Evolutionary conservation across 164 flowering plant genomes (phyloP), one percentile per base, ranked within the genome.

Genomic region (Chloranthus sessilifolius): DNA sequence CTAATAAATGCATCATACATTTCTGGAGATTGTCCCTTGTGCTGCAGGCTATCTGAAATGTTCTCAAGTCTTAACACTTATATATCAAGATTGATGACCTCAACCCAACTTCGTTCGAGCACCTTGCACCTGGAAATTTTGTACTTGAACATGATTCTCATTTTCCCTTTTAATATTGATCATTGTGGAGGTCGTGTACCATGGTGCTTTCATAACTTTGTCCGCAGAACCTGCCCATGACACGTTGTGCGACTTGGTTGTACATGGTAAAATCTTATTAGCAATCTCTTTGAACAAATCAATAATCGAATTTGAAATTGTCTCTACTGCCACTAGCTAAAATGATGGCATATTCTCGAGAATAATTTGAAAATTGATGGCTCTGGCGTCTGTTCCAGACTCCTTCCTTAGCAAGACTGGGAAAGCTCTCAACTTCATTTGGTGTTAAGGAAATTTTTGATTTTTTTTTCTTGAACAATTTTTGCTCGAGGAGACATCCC

Each of bases 1-100:
- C 10, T 16, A 19, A 20, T 43, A 33, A 25, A 36, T 10, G 30
- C 30, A 14, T 7, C 34, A 20, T 50, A 43, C 36, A 50, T 27
- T 28, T 50, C 30, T 11, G 36, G 51, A 44, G 22, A 39, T 41
- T 59, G 26, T 45, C 20, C 38, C 51, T 36, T 50, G 14, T 51
- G 50, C 25, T 51, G 62, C 62, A 50, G 56, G 62, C 15, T 39
- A n/a, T 37, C 29, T 40, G 27, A 36, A 23, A 42, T 37, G 47
- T 30, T 58, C 56, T 50, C 9, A 45, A n/a, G n/a, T n/a, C n/a
- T n/a, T n/a, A n/a, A n/a, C n/a, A n/a, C n/a, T n/a, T n/a, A n/a
- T n/a, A n/a, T n/a, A n/a, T n/a, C n/a, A n/a, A n/a, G n/a, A n/a
- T n/a, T n/a, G n/a, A n/a, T n/a, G n/a, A n/a, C n/a, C n/a, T n/a